Conservation (phyloP, 768 basidiomycete genomes). For the Mycena galopus region DNA sequence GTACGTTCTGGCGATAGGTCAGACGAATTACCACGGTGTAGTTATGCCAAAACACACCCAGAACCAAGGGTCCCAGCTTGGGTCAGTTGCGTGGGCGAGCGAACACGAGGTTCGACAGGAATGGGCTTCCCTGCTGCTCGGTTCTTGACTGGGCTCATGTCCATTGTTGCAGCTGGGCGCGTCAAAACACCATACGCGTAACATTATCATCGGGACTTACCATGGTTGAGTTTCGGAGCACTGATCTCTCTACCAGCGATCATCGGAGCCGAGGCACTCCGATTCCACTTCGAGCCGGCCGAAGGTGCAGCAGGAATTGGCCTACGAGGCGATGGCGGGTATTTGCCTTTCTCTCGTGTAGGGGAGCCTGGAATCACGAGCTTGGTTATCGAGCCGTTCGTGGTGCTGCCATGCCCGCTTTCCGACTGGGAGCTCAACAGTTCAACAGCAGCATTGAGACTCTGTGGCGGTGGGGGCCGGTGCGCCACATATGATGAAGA, state of each 20-base stretch:
- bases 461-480: constrained; percentile 73
- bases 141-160: constrained; percentile 83
- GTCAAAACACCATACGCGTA: constrained; percentile 31
- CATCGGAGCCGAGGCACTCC: constrained; percentile 54
- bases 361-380: constrained; percentile 45
- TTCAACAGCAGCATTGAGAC: constrained; percentile 79
- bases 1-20: constrained; percentile 64
- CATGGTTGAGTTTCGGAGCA: constrained; percentile 76
- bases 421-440: constrained; percentile 65
- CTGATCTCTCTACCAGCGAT: constrained; percentile 78
- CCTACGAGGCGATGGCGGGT: constrained; percentile 60
- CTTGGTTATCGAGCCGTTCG: constrained; percentile 37
- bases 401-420: constrained; percentile 45
- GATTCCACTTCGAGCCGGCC: constrained; percentile 47
- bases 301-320: constrained; percentile 56
- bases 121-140: constrained; percentile 74
- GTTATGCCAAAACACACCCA: constrained; percentile 63
- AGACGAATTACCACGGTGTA: constrained; percentile 23
- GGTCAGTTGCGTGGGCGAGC: constrained; percentile 39
- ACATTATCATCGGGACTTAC: constrained; percentile 53
- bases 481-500: constrained; percentile 68
- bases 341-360: constrained; percentile 42
- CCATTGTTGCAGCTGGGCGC: constrained; percentile 70
- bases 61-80: constrained; percentile 67
- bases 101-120: constrained; percentile 59